Conservation (phyloP, 75 land plant species). For the Adiantum capillusveneris region DNA sequence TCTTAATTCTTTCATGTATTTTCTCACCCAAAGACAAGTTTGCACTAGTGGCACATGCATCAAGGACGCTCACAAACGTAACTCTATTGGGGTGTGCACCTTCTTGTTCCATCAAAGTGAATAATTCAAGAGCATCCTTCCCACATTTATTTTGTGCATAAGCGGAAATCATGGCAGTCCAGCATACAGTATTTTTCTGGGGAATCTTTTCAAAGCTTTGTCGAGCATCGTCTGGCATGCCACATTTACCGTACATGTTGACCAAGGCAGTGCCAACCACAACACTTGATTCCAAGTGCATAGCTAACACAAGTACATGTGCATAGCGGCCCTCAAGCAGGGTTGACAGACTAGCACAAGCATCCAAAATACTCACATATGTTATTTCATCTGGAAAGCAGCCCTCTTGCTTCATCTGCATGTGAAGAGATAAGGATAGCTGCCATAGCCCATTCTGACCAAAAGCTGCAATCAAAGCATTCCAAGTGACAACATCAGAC, state of each 20-base stretch:
- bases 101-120: slow-evolving; percentile 18
- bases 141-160: slow-evolving; percentile 19
- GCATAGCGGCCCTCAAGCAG: slow-evolving; percentile 16
- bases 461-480: slow-evolving; percentile 10
- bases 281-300: slow-evolving; percentile 10
- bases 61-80: slow-evolving; percentile 20
- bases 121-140: slow-evolving; percentile 12
- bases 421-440: background rate
- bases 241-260: slow-evolving; percentile 39
- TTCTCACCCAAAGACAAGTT: slow-evolving; percentile 19
- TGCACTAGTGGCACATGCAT: slow-evolving; percentile 11
- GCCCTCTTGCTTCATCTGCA: background rate
- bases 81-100: slow-evolving; percentile 14
- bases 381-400: background rate
- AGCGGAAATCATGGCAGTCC: slow-evolving; percentile 24
- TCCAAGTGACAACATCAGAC: slow-evolving; percentile 25
- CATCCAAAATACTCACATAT: background rate
- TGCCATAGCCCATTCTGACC: background rate
- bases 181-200: slow-evolving; percentile 2
- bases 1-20: slow-evolving; percentile 14
- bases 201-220: slow-evolving; percentile 17
- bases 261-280: slow-evolving; percentile 32
- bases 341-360: background rate
- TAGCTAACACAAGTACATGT: slow-evolving; percentile 25
- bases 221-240: slow-evolving; percentile 14